These are phyloP conservation scores for Aspergillus diversus DNA, from an alignment of 495 filamentous ascomycete species.

Conservation along the genomic window DNA sequence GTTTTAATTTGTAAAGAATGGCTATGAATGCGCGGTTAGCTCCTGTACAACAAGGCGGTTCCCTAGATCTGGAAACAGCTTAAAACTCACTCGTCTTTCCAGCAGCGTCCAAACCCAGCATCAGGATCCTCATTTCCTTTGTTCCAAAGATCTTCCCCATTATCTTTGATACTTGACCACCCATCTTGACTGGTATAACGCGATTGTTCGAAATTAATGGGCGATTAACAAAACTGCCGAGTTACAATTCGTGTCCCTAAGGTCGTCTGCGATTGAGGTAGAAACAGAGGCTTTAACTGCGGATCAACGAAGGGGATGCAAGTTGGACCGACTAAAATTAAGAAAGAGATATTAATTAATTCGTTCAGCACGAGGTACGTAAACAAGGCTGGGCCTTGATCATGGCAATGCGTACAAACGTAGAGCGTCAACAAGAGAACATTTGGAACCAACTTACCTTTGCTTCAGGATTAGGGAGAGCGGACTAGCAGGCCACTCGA, in stretches of 20 bases:
- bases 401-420: conserved; percentile 9
- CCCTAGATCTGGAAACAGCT: neutral
- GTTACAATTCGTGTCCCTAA: neutral
- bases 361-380: neutral
- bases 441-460: conserved; percentile 23
- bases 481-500: neutral
- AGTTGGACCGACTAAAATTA: neutral
- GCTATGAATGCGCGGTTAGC: conserved; percentile 47
- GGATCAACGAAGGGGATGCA: neutral
- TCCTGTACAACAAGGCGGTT: neutral
- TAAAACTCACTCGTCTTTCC: conserved; percentile 84
- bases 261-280: neutral
- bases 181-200: conserved; percentile 58
- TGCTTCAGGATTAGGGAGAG: conserved; percentile 4
- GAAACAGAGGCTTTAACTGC: neutral
- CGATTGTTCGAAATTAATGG: conserved; percentile 18
- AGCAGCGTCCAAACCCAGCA: conserved; percentile 96
- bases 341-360: neutral
- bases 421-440: conserved; percentile 19
- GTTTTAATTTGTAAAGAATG: conserved; percentile 99
- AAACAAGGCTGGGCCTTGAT: conserved; percentile 17
- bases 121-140: conserved; percentile 97
- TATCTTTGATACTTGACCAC: conserved; percentile 81
- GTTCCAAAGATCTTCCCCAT: conserved; percentile 98
- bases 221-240: conserved; percentile 13